Percentiles rank a stretch among this genome's conserved stretches.
Conservation (phyloP, 176 grass and related monocot species). For the Calamus simplicifolius region DNA sequence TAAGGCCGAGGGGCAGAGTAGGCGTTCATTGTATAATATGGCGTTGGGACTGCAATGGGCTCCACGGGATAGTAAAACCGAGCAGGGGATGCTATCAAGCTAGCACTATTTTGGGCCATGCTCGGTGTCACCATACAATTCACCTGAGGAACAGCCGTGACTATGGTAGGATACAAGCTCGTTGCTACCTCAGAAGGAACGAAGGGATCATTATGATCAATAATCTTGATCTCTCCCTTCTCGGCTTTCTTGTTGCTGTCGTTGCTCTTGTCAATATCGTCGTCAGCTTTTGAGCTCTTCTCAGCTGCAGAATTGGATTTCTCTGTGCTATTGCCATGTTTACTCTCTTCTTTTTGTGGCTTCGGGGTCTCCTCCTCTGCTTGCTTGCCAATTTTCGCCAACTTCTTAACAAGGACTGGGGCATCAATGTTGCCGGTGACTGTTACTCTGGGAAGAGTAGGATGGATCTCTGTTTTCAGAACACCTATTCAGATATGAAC, state of each 20-base stretch:
- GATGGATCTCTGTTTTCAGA: constrained; percentile 63
- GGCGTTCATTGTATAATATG: constrained; percentile 38
- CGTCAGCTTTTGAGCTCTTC: background rate
- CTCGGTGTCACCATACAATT: constrained; percentile 10
- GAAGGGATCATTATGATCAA: background rate
- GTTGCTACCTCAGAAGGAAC: background rate
- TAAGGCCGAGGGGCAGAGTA: constrained; percentile 15
- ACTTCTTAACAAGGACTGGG: constrained; percentile 55
- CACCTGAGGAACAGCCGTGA: background rate
- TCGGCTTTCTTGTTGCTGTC: constrained; percentile 6
- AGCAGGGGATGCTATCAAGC: constrained; percentile 2
- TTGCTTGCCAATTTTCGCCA: constrained; percentile 58
- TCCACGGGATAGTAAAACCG: constrained; percentile 37
- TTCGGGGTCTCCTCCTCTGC: constrained; percentile 47
- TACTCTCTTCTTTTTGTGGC: constrained; percentile 4
- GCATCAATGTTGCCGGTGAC: constrained; percentile 65
- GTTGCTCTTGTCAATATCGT: background rate
- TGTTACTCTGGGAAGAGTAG: constrained; percentile 64
- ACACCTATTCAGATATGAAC: constrained; percentile 45
- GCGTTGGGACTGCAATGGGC: constrained; percentile 35
- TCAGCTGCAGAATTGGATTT: background rate
- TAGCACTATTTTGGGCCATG: background rate
- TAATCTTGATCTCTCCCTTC: background rate
- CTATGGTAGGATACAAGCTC: background rate
- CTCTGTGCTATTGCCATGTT: background rate